A percentile compares a stretch with the other conserved stretches of the same genome.
These are phyloP conservation scores for Schizophyllum commune DNA, from an alignment of 1,284 basidiomycete species.

Conservation along the genomic window DNA sequence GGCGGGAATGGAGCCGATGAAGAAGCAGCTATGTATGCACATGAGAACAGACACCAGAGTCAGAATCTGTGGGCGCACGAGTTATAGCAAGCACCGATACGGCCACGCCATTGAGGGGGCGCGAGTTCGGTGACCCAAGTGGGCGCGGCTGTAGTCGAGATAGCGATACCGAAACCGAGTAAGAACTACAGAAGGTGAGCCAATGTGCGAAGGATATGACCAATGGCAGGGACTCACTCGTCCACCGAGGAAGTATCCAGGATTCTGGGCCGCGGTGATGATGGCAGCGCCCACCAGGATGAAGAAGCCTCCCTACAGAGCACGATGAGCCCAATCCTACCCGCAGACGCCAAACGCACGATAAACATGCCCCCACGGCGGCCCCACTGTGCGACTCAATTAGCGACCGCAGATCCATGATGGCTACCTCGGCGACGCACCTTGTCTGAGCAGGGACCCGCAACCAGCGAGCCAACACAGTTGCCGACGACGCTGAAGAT, in stretches of 20 bases:
- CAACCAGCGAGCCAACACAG: conserved; percentile 19
- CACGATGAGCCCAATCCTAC: not conserved
- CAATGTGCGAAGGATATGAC: too few relatives aligned
- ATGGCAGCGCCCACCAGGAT: conserved; percentile 19
- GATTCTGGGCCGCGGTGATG: conserved; percentile 16
- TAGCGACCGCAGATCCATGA: not conserved
- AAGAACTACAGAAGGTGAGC: conserved; percentile 13
- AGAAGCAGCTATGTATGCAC: too few relatives aligned
- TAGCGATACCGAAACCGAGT: conserved; percentile 23
- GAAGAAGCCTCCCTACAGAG: conserved; percentile 17
- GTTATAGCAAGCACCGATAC: conserved; percentile 21
- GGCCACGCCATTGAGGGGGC: conserved; percentile 22
- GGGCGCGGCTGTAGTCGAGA: conserved; percentile 22
- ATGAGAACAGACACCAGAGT: too few relatives aligned
- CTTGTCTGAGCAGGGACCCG: conserved; percentile 19
- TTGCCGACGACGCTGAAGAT: conserved; percentile 17
- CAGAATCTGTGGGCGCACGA: too few relatives aligned
- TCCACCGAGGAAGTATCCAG: conserved; percentile 18
- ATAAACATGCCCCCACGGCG: conserved; percentile 21
- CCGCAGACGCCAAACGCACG: conserved; percentile 3
- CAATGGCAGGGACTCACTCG: conserved; percentile 13
- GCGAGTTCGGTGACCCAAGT: conserved; percentile 22
- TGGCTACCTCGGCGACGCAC: conserved; percentile 6
- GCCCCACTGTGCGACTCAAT: conserved; percentile 11
- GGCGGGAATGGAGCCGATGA: conserved; percentile 21